phyloP scores from a whole-genome alignment of 345 rosid species.

The Arabidopsis thaliana region TAIR10.1 NC_003071.7:1480501-1481000 shows the following conservation, averaged over 20 bases:
- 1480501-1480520: constrained; percentile 76
- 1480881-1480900: constrained; percentile 71
- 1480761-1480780: constrained; percentile 85
- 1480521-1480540: constrained; percentile 72
- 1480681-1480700: constrained; percentile 91
- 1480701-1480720: constrained; percentile 73
- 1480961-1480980: constrained; percentile 93
- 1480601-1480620: constrained; percentile 61
- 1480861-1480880: constrained; percentile 70
- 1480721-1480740: constrained; percentile 88
- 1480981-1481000: constrained; percentile 83
- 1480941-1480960: constrained; percentile 82
- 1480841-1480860: constrained; percentile 87
- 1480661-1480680: constrained; percentile 87
- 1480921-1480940: constrained; percentile 49
- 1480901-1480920: constrained; percentile 72
- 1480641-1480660: constrained; percentile 77
- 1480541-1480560: constrained; percentile 83
- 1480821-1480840: constrained; percentile 91
- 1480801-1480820: constrained; percentile 96
- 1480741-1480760: constrained; percentile 86
- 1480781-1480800: constrained; percentile 88
- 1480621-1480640: constrained; percentile 87
- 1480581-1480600: constrained; percentile 69
- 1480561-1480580: constrained; percentile 80